phyloP scores from a whole-genome alignment of 2,329 filamentous ascomycete genomes.

The Pseudogymnoascus sp. region DNA sequence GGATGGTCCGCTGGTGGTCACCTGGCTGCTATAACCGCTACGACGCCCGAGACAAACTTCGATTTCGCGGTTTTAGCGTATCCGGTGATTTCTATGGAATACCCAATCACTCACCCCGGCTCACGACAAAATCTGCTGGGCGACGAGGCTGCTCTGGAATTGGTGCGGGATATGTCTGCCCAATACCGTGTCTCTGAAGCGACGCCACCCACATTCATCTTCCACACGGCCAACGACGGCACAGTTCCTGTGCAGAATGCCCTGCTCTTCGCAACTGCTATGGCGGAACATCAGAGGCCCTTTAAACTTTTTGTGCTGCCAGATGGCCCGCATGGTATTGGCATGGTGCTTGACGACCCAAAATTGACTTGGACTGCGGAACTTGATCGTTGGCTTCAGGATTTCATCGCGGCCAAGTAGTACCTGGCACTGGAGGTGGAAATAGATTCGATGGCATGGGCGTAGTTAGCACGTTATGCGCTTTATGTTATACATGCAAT shows the following conservation, averaged over 20 bases:
- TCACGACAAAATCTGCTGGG: slow-evolving; percentile 20
- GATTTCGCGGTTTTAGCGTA: slow-evolving; percentile 24
- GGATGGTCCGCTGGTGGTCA: slow-evolving; percentile 23
- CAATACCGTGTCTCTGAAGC: slow-evolving; percentile 20
- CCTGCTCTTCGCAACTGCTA: slow-evolving; percentile 22
- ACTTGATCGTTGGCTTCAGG: slow-evolving; percentile 23
- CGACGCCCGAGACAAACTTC: slow-evolving; percentile 15
- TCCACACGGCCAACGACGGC: slow-evolving; percentile 26
- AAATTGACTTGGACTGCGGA: slow-evolving; percentile 23
- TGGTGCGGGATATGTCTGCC: slow-evolving; percentile 18
- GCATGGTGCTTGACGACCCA: slow-evolving; percentile 21
- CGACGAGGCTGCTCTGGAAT: slow-evolving; percentile 18
- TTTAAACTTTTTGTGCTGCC: slow-evolving; percentile 25
- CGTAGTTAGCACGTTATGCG: background rate
- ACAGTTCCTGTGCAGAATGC: slow-evolving; percentile 24
- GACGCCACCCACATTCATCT: slow-evolving; percentile 30
- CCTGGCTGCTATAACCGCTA: slow-evolving; percentile 19
- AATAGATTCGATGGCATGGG: background rate
- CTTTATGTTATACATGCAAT: background rate
- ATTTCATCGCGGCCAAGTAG: slow-evolving; percentile 16
- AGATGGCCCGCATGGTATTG: slow-evolving; percentile 24
- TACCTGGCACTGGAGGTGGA: background rate
- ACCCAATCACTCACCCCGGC: slow-evolving; percentile 14
- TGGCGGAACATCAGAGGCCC: slow-evolving; percentile 19
- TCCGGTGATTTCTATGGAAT: slow-evolving; percentile 21